Evolutionary conservation across 305 asterid species (phyloP).

Genomic region (Solanum hybrid): DNA sequence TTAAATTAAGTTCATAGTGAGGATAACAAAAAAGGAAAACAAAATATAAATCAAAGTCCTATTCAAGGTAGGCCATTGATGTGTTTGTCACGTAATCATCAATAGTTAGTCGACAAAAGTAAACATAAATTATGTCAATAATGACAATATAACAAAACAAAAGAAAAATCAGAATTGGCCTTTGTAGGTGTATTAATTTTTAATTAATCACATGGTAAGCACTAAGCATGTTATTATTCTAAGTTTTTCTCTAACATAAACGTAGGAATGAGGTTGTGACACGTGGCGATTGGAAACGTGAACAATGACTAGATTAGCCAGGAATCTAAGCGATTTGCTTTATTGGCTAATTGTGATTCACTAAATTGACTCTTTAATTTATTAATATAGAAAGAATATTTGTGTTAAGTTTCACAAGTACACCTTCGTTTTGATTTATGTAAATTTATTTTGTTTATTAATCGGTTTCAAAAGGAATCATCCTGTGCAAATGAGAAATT

Average conservation of each 20-base stretch:
- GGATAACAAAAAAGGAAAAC: not conserved
- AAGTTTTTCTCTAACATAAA: not conserved
- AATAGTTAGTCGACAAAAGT: not conserved
- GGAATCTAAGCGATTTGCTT: not conserved
- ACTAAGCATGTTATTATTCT: not conserved
- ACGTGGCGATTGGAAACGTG: not conserved
- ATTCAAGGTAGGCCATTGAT: not conserved
- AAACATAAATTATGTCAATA: not conserved
- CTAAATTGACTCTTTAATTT: not conserved
- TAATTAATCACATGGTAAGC: not conserved
- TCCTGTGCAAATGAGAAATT: not conserved
- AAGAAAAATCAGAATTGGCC: not conserved
- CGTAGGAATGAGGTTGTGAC: not conserved
- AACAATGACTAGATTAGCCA: not conserved
- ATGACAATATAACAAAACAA: not conserved
- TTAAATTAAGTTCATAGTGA: not conserved
- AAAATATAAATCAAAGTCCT: not conserved
- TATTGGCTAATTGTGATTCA: slow-evolving; percentile 5
- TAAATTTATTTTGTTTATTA: not conserved
- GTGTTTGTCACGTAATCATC: not conserved
- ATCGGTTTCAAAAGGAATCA: not conserved
- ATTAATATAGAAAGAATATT: not conserved
- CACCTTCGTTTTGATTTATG: not conserved
- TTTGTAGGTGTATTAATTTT: not conserved
- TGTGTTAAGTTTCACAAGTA: not conserved